Evolutionary conservation across 257 asterid species (phyloP).

Genomic region (Catharanthus roseus): DNA sequence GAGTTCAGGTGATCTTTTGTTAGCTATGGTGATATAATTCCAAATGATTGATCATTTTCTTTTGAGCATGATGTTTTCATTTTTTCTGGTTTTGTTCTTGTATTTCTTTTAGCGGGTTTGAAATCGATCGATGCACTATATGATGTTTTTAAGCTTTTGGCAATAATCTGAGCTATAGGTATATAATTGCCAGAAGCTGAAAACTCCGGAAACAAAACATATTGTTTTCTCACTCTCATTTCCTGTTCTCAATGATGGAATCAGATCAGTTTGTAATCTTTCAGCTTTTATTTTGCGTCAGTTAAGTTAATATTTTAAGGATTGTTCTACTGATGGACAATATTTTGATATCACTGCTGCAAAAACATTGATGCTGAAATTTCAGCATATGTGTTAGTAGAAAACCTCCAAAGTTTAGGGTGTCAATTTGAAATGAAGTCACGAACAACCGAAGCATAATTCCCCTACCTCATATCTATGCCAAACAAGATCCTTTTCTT

Average conservation of each 20-base stretch:
- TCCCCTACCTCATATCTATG: neutral
- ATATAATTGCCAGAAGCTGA: neutral
- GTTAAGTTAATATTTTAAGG: neutral
- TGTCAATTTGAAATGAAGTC: neutral
- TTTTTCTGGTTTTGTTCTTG: neutral
- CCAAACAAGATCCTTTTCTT: neutral
- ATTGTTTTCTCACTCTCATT: slow-evolving; percentile 1
- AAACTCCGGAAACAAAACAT: neutral
- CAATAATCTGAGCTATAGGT: neutral
- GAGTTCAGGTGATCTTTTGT: neutral
- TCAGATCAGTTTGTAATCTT: neutral
- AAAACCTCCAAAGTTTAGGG: neutral
- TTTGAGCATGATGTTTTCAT: neutral
- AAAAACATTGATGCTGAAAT: neutral
- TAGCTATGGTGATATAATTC: neutral
- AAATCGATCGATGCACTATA: no score
- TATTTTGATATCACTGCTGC: neutral
- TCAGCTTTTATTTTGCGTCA: neutral
- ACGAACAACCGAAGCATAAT: neutral
- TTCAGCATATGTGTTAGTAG: neutral
- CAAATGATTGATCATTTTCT: neutral
- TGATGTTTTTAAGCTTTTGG: neutral
- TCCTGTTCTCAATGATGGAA: neutral
- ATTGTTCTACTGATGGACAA: neutral
- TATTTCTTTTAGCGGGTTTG: neutral